Conservation (phyloP, 2,329 filamentous ascomycete species). For the Fusarium torreyae region DNA sequence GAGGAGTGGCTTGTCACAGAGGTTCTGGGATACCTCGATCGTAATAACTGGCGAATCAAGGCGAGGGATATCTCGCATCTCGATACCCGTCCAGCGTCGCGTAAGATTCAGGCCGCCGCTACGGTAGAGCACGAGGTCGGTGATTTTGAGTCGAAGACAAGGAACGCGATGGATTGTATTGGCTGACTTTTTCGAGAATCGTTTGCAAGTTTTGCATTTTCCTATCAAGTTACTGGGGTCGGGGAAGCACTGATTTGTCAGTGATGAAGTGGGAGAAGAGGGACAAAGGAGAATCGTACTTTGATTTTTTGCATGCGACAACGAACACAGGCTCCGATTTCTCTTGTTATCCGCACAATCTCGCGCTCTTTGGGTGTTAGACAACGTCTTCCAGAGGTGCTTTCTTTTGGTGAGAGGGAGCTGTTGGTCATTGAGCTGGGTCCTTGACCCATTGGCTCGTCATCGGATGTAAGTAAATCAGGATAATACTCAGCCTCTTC, state of each 20-base stretch:
- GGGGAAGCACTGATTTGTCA: slow-evolving; percentile 55
- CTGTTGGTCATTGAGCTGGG: not conserved
- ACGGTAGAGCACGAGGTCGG: slow-evolving; percentile 60
- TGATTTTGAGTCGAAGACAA: slow-evolving; percentile 62
- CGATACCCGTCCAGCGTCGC: slow-evolving; percentile 58
- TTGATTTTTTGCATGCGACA: slow-evolving; percentile 45
- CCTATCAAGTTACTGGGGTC: slow-evolving; percentile 52
- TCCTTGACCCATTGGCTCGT: not conserved
- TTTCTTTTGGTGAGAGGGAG: not conserved
- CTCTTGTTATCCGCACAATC: slow-evolving; percentile 9
- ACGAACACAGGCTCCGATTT: slow-evolving; percentile 37
- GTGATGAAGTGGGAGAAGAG: not conserved
- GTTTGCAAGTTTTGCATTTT: slow-evolving; percentile 59
- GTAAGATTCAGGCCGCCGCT: slow-evolving; percentile 62
- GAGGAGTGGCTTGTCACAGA: slow-evolving; percentile 55
- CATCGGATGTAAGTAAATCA: not conserved
- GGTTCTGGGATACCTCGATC: slow-evolving; percentile 59
- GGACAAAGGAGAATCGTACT: slow-evolving; percentile 20
- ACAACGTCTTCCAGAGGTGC: not conserved
- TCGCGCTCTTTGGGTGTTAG: slow-evolving; percentile 10
- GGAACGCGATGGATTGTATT: slow-evolving; percentile 64
- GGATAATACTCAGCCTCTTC: slow-evolving; percentile 10
- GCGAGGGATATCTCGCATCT: slow-evolving; percentile 60
- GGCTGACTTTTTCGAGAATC: slow-evolving; percentile 57
- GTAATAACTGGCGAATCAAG: slow-evolving; percentile 45